Evolutionary conservation across 2,329 filamentous ascomycete genomes (phyloP).

Genomic region (Xylariaceae sp.): DNA sequence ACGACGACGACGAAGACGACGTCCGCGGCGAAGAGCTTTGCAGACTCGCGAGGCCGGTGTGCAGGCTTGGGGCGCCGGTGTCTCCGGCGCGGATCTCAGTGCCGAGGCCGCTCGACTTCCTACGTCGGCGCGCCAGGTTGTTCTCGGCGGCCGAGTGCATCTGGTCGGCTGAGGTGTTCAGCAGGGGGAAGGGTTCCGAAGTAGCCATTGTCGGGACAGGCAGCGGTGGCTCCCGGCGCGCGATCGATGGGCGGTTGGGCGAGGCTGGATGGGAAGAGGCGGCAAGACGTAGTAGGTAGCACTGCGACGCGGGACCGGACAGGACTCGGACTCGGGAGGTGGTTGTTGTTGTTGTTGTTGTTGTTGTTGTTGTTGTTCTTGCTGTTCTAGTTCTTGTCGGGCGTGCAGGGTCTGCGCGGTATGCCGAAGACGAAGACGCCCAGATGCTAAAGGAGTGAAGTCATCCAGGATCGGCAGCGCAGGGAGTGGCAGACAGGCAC

Average conservation of each 20-base stretch:
- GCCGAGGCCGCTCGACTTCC: conserved; percentile 50
- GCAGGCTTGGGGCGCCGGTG: conserved; percentile 47
- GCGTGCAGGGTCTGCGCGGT: background rate
- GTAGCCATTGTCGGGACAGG: conserved; percentile 31
- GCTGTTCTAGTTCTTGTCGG: no score
- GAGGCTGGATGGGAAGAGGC: background rate
- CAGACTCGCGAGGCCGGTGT: conserved; percentile 43
- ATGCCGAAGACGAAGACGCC: no score
- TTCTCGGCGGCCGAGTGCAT: conserved; percentile 31
- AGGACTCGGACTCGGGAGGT: no score
- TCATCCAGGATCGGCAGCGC: conserved; percentile 15
- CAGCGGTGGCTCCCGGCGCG: background rate
- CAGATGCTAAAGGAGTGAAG: conserved; percentile 25
- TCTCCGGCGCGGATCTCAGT: conserved; percentile 47
- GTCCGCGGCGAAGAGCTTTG: conserved; percentile 12
- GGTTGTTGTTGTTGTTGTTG: no score
- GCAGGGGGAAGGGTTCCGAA: conserved; percentile 48
- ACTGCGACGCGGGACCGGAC: no score
- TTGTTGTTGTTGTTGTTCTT: no score
- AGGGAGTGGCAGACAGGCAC: background rate
- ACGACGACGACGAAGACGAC: conserved; percentile 15
- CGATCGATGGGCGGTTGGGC: background rate
- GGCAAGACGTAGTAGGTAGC: no score
- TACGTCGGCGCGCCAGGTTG: conserved; percentile 36
- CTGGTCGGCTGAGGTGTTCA: conserved; percentile 44